Conservation (phyloP, 2,329 filamentous ascomycete species). For the Helotiales sp. region DNA sequence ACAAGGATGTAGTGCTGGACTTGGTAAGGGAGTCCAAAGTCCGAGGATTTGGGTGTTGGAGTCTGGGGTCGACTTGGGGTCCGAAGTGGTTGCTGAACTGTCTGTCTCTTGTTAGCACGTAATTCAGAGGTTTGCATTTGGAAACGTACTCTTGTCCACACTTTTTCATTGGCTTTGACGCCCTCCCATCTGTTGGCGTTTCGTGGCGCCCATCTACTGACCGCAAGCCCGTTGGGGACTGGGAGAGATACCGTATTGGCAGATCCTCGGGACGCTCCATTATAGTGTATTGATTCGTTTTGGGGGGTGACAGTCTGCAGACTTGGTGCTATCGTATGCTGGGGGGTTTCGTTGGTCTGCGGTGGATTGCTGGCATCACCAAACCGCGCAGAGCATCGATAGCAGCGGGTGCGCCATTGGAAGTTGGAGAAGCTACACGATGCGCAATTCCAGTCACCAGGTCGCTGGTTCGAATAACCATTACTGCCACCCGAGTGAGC, state of each 20-base stretch:
- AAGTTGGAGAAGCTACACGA: slow-evolving; percentile 33
- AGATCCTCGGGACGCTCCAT: neutral
- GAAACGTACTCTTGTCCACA: slow-evolving; percentile 36
- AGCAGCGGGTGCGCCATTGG: slow-evolving; percentile 25
- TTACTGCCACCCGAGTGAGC: slow-evolving; percentile 6
- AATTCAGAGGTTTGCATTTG: neutral
- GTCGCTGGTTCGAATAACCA: slow-evolving; percentile 1
- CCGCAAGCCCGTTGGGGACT: slow-evolving; percentile 25
- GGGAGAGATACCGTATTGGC: neutral
- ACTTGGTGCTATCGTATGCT: neutral
- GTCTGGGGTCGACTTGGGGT: neutral
- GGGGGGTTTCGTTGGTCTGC: neutral
- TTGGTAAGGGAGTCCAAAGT: slow-evolving; percentile 43
- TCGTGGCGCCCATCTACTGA: slow-evolving; percentile 40
- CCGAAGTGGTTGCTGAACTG: slow-evolving; percentile 2
- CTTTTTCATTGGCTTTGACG: slow-evolving; percentile 17
- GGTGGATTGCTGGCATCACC: slow-evolving; percentile 48
- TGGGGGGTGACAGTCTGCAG: neutral
- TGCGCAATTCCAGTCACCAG: slow-evolving; percentile 32
- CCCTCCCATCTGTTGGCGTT: slow-evolving; percentile 13
- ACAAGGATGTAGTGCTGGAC: slow-evolving; percentile 43
- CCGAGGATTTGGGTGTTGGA: slow-evolving; percentile 18
- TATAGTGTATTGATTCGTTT: neutral
- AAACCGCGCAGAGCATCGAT: slow-evolving; percentile 49
- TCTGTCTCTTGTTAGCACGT: slow-evolving; percentile 9